Base-by-base conservation (phyloP, 257 asterid genomes). In the Scutellaria barbata region DNA sequence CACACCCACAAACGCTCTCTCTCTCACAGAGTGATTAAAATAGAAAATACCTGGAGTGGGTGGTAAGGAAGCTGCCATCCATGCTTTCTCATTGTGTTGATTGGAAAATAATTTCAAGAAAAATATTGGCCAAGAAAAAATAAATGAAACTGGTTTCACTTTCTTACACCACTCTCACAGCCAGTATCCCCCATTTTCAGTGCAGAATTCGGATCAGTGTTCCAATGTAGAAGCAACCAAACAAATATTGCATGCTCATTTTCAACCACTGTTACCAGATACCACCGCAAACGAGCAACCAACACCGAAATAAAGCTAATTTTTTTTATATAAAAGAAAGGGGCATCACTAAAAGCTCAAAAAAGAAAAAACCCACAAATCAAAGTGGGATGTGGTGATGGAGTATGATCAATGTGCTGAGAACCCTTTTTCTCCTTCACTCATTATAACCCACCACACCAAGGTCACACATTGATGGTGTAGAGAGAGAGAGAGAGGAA, bases 31-130 rank as follows among this genome's bases (percentile, higher is more conserved):
- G 56, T 40, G 10, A 35, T 22, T 17, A 54, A 18, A 52, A 61
- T 68, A 5, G 76, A 68, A 5, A 71, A 76, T 75, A 93, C 99
- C 98, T 95, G 99, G 74, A 95, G 92, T 76, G 99, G 98, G 83
- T 95, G 99, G 74, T 95, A 92, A 66, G 99, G 99, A 78, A 95
- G 99, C 79, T 95, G 92, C 99, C 99, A 95, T 65, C 99, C 99
- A 80, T 95, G 97, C 79, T 95, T 95, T 88, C 99, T 95, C 99
- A 95, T 95, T 74, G 76, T 81, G 77, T 65, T 22, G 83, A 77
- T 72, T 64, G 58, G 37, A 77, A 84, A 52, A 48, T 1, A 46
- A 17, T 74, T 81, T 53, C 66, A 82, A 81, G 68, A 72, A 79
- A 80, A 74, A 67, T 5, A 30, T 54, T 14, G 48, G 63, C 71